Base-by-base conservation (phyloP, 208 protist species). In the Wallacemonas sp. region DNA sequence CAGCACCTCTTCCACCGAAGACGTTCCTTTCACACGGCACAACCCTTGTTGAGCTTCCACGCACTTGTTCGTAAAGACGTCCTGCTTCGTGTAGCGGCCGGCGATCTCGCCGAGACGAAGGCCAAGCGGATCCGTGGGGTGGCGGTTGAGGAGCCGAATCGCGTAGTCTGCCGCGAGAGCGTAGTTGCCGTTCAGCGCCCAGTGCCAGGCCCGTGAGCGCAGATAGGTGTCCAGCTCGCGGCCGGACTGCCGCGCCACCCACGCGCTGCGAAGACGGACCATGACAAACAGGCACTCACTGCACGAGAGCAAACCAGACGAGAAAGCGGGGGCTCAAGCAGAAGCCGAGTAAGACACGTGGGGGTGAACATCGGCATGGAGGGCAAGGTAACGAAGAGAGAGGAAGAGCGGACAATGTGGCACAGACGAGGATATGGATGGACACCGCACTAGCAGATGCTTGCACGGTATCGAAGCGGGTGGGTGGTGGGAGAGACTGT, bases 81-180 rank as follows among this genome's bases (percentile, higher is more conserved):
- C 53, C 60, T 95, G 89, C 3, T 62, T 57, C 3, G 84, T 83
- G 64, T 66, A 73, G 30, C 58, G 46, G 0, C 73, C 89, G 0
- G 66, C 55, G 17, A 87, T 33, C 50, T 85, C 83, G n/a, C 89
- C 89, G 10, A 93, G 65, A 12, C 89, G 61, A 12, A 95, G 74
- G 0, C 58, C 73, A 10, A 83, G 33, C 24, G 83, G 73, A 59
- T 92, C 86, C 1, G 71, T 68, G 2, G 81, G 75, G 45, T 80
- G 76, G 0, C 76, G 73, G 46, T 93, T 95, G 3, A 95, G 55
- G 0, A 91, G 48, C 8, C 85, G 89, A 59, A 95, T 91, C 29
- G 76, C 69, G 68, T 93, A 95, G 66, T 95, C 89, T 1, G 86
- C 76, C 0, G 89, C 73, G n/a, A 95, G 71, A 8, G 86, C 86